phyloP scores from a whole-genome alignment of 1,284 basidiomycete genomes.

The Tetrapyrgos nigripes region DNA sequence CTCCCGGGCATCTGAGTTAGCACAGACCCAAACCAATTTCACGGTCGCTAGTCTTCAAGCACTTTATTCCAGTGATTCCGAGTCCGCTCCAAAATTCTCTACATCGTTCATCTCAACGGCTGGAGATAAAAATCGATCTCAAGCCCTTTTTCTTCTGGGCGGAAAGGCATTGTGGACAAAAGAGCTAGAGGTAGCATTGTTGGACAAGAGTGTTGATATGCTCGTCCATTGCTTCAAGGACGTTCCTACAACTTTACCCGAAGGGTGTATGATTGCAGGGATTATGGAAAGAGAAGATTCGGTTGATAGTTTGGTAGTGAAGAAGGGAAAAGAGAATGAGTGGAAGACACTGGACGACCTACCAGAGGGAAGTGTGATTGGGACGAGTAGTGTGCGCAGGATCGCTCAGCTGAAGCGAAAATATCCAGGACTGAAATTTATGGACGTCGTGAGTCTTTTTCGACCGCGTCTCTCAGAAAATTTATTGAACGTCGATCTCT shows the following conservation, averaged over 20 bases:
- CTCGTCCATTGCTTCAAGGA: slow-evolving; percentile 96
- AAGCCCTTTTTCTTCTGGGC: slow-evolving; percentile 80
- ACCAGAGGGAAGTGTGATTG: slow-evolving; percentile 89
- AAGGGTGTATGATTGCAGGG: slow-evolving; percentile 86
- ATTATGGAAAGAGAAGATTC: slow-evolving; percentile 91
- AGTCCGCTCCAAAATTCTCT: slow-evolving; percentile 54
- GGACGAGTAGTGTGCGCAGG: slow-evolving; percentile 93
- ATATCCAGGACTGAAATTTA: slow-evolving; percentile 84
- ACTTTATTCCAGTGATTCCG: slow-evolving; percentile 43
- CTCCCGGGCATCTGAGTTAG: slow-evolving; percentile 86
- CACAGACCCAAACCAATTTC: slow-evolving; percentile 85
- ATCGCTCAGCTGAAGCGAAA: slow-evolving; percentile 89
- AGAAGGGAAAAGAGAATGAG: slow-evolving; percentile 62
- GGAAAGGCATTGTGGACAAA: slow-evolving; percentile 95
- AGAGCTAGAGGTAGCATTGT: slow-evolving; percentile 89
- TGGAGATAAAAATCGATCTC: slow-evolving; percentile 91
- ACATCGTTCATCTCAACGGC: slow-evolving; percentile 90
- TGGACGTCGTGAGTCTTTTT: slow-evolving; percentile 81
- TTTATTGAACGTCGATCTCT: slow-evolving; percentile 17
- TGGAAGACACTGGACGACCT: slow-evolving; percentile 87
- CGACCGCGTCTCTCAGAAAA: slow-evolving; percentile 6
- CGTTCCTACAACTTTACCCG: slow-evolving; percentile 87
- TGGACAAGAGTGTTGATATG: slow-evolving; percentile 82
- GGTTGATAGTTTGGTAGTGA: slow-evolving; percentile 90
- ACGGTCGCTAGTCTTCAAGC: slow-evolving; percentile 65